Percentiles rank a stretch among this genome's conserved stretches.
phyloP scores from a whole-genome alignment of 2,329 filamentous ascomycete species.

The Cucurbitaria berberidis region DNA sequence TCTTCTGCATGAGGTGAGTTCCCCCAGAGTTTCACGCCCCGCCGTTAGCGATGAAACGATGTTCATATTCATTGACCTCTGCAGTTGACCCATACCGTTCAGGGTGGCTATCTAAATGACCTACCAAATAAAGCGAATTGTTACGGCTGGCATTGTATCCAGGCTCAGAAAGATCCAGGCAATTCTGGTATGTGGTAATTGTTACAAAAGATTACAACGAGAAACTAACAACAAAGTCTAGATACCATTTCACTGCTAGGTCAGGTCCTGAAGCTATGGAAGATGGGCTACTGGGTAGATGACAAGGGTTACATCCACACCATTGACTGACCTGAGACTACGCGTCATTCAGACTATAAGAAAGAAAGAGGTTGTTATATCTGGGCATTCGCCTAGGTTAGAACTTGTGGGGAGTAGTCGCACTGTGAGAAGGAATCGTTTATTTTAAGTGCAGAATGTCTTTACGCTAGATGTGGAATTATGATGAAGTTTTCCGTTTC shows the following conservation, averaged over 20 bases:
- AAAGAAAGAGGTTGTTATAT: too few species aligned
- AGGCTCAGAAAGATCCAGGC: background rate
- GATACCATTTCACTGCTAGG: background rate
- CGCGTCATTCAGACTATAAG: too few species aligned
- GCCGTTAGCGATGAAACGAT: background rate
- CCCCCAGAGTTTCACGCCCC: background rate
- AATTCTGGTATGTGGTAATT: background rate
- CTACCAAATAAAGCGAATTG: background rate
- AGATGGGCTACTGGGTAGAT: background rate
- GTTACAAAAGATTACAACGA: background rate
- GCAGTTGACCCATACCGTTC: background rate
- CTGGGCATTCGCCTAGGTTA: too few species aligned
- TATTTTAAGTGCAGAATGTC: too few species aligned
- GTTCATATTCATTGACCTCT: background rate
- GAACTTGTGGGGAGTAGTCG: too few species aligned
- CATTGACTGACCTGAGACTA: background rate
- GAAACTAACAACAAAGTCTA: background rate
- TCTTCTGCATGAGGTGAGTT: background rate
- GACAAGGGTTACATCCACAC: background rate
- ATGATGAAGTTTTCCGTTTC: too few species aligned
- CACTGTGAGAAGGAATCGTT: too few species aligned
- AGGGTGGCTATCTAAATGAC: background rate
- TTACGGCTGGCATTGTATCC: background rate
- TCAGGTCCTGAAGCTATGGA: background rate
- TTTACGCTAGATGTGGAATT: too few species aligned